These are phyloP conservation scores for Rhizopogon rudus DNA, from an alignment of 768 basidiomycete genomes.

Conservation along the genomic window DNA sequence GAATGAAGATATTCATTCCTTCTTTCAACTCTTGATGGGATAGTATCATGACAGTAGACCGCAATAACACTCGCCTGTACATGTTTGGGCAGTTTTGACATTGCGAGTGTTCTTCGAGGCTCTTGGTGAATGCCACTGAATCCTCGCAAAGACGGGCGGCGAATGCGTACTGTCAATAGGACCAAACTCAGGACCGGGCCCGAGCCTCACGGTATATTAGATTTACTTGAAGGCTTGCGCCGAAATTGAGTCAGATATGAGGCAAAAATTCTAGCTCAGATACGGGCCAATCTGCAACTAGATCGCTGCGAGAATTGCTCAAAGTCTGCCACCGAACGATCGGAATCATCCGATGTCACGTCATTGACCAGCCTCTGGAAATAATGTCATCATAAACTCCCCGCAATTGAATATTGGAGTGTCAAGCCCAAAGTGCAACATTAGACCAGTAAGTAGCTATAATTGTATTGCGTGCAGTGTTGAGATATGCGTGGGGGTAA, in stretches of 20 bases:
- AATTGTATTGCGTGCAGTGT: conserved; percentile 2
- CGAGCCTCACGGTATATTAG: no score
- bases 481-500: conserved; percentile 1
- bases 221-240: no score
- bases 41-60: no score
- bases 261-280: neutral
- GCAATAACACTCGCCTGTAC: neutral
- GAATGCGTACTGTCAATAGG: no score
- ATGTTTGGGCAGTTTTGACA: neutral
- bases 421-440: neutral
- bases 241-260: no score
- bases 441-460: conserved; percentile 2
- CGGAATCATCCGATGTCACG: neutral
- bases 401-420: neutral
- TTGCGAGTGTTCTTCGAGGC: neutral
- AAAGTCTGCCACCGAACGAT: neutral
- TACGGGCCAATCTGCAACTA: neutral
- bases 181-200: no score
- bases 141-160: no score
- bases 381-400: neutral
- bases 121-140: no score
- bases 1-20: no score
- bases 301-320: neutral
- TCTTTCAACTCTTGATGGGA: no score
- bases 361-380: no score